Percentiles rank a stretch among this genome's conserved stretches.
Conservation (phyloP, 164 flowering plant species). For the Litsea cubeba region DNA sequence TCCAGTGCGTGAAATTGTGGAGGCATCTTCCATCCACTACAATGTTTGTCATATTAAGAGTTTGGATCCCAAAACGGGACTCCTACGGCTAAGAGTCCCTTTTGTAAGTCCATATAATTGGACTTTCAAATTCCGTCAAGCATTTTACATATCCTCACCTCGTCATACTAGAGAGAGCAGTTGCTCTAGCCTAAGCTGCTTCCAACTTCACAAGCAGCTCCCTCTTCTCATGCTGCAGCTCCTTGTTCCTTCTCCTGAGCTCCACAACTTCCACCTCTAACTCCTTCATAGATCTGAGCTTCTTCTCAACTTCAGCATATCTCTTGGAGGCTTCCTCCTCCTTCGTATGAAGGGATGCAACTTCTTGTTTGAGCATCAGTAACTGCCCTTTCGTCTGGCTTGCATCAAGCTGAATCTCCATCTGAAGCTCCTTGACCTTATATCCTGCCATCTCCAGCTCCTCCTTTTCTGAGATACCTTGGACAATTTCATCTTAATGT, state of each 20-base stretch:
- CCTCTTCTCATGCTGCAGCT: conserved; percentile 91
- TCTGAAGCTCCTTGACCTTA: conserved; percentile 85
- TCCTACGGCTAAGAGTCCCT: background rate
- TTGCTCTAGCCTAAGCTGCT: conserved; percentile 67
- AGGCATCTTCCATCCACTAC: background rate
- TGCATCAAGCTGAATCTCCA: conserved; percentile 88
- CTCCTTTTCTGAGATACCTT: conserved; percentile 44
- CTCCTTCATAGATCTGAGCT: conserved; percentile 71
- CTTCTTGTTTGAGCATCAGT: conserved; percentile 85
- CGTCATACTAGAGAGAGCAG: conserved; percentile 68
- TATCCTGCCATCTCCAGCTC: conserved; percentile 77
- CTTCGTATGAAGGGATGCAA: conserved; percentile 65
- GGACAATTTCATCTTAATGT: conserved; percentile 71
- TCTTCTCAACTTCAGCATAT: conserved; percentile 68
- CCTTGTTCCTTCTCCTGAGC: conserved; percentile 83
- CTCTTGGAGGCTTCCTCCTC: conserved; percentile 78
- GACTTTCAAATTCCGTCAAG: background rate
- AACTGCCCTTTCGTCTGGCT: conserved; percentile 89
- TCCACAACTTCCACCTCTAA: conserved; percentile 80
- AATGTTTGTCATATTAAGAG: background rate
- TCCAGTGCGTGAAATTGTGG: background rate
- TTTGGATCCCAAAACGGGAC: background rate
- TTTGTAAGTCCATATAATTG: background rate
- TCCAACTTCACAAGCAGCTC: conserved; percentile 71
- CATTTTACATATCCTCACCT: conserved; percentile 36